Evolutionary conservation across 2,329 filamentous ascomycete genomes (phyloP).

Genomic region (Aspergillus alliaceus): DNA sequence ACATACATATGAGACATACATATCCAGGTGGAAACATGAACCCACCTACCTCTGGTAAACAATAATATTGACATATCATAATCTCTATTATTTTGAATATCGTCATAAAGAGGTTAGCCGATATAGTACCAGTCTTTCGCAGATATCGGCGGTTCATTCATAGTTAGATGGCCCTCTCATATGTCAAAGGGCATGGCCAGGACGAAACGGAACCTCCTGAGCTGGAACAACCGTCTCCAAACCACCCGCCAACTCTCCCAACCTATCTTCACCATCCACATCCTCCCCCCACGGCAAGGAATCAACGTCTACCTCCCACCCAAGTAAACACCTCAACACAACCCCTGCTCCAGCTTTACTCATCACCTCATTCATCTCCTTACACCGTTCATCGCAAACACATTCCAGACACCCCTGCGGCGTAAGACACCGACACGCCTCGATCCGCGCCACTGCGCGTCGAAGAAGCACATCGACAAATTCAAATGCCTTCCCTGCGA

Average conservation of each 20-base stretch:
- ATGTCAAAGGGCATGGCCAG: not conserved
- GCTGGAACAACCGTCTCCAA: conserved; percentile 82
- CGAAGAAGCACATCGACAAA: conserved; percentile 77
- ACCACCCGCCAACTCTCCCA: conserved; percentile 63
- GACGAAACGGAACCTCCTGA: not conserved
- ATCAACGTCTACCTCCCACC: conserved; percentile 77
- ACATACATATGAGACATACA: not conserved
- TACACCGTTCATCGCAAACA: conserved; percentile 80
- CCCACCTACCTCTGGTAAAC: not conserved
- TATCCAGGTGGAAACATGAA: not conserved
- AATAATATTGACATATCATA: not conserved
- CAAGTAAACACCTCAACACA: conserved; percentile 73
- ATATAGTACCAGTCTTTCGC: not conserved
- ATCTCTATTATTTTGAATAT: not conserved
- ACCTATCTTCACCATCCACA: conserved; percentile 73
- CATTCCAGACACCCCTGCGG: conserved; percentile 83
- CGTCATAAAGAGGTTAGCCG: not conserved
- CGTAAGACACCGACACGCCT: conserved; percentile 68
- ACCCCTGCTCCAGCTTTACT: conserved; percentile 85
- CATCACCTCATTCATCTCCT: conserved; percentile 86
- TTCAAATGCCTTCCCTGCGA: conserved; percentile 90
- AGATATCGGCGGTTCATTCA: not conserved
- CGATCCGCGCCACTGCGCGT: conserved; percentile 74
- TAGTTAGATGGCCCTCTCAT: too few species aligned
- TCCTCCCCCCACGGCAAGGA: conserved; percentile 83